phyloP scores from a whole-genome alignment of 2,329 filamentous ascomycete species.

The Metarhizium guizhouense region DNA sequence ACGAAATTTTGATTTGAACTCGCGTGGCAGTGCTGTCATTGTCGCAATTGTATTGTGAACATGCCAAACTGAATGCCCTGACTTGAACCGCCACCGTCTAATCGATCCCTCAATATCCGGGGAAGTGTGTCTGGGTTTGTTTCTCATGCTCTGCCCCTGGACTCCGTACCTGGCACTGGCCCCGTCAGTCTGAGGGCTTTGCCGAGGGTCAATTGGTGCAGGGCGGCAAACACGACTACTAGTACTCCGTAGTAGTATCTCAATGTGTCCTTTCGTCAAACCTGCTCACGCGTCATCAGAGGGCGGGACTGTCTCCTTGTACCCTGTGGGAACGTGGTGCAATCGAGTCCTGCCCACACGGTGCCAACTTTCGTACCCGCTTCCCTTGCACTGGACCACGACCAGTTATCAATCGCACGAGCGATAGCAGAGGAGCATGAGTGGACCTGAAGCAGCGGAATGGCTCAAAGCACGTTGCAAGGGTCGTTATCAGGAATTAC shows the following conservation, averaged over 20 bases:
- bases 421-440: neutral
- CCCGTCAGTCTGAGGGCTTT: neutral
- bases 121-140: neutral
- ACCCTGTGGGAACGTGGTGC: neutral
- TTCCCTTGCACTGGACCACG: conserved; percentile 13
- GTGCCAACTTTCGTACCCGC: conserved; percentile 21
- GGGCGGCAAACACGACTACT: neutral
- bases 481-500: neutral
- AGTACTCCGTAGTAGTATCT: no score
- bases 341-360: conserved; percentile 16
- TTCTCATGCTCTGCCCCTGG: neutral
- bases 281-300: neutral
- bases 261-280: neutral
- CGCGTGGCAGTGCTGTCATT: neutral
- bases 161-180: neutral
- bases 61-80: no score
- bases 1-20: no score
- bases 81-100: neutral
- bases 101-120: neutral
- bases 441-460: neutral
- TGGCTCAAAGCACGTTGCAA: neutral
- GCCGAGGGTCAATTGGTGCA: neutral
- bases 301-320: neutral
- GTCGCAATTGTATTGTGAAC: neutral
- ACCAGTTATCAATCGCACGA: neutral